Evolutionary conservation across 2,329 filamentous ascomycete species (phyloP).

Genomic region (Penicillium sp.): DNA sequence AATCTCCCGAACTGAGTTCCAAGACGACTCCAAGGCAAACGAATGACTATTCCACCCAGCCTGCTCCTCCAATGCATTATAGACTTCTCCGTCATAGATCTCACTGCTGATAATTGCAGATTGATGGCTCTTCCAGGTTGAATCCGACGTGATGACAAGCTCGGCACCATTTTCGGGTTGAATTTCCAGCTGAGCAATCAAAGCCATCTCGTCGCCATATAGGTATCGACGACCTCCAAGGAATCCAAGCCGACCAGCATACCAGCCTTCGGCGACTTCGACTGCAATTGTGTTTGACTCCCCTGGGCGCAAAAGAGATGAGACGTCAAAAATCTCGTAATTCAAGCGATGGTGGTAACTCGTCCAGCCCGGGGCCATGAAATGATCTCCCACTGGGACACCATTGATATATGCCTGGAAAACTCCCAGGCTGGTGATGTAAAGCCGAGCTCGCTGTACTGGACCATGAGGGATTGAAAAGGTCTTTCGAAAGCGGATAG

Average conservation of each 20-base stretch:
- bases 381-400: constrained; percentile 9
- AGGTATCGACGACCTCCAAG: constrained; percentile 21
- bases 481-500: constrained; percentile 38
- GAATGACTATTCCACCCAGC: constrained; percentile 26
- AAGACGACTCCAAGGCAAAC: neutral
- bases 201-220: constrained; percentile 28
- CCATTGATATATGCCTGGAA: constrained; percentile 55
- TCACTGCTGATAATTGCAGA: constrained; percentile 36
- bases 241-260: constrained; percentile 36
- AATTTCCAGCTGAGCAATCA: constrained; percentile 35
- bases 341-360: constrained; percentile 51
- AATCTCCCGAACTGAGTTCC: constrained; percentile 35
- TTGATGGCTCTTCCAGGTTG: constrained; percentile 24
- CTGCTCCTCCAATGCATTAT: constrained; percentile 45
- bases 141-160: constrained; percentile 21
- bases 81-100: constrained; percentile 58
- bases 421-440: constrained; percentile 51
- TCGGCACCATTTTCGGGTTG: constrained; percentile 11
- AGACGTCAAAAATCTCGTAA: constrained; percentile 59
- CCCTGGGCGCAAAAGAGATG: constrained; percentile 34
- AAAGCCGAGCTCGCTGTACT: constrained; percentile 43
- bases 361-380: constrained; percentile 52
- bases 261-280: constrained; percentile 56
- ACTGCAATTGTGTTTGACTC: constrained; percentile 46
- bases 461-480: constrained; percentile 22